Evolutionary conservation across 192 early-diverging fungal genomes (phyloP).

Genomic region (Haplosporangium gracile): DNA sequence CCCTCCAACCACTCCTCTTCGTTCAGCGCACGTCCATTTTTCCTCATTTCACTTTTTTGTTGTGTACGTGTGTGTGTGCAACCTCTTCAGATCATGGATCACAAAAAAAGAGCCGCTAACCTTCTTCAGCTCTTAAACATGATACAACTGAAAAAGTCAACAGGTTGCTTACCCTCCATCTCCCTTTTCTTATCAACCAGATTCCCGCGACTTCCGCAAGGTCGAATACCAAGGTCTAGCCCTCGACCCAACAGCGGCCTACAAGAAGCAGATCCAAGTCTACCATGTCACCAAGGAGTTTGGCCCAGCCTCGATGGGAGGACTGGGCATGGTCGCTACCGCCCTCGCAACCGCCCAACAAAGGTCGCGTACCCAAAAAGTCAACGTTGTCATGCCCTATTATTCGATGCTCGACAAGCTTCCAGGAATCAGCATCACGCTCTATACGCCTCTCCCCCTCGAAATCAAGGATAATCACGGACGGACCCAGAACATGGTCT

Average conservation of each 20-base stretch:
- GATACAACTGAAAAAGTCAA: slow-evolving; percentile 1
- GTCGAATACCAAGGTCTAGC: slow-evolving; percentile 60
- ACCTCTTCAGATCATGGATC: neutral
- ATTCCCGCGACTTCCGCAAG: slow-evolving; percentile 59
- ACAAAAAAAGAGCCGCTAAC: neutral
- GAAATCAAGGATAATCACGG: slow-evolving; percentile 57
- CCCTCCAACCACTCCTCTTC: neutral
- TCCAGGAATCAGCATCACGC: slow-evolving; percentile 35
- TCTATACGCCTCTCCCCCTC: slow-evolving; percentile 35
- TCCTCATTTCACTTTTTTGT: neutral
- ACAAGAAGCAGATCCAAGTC: slow-evolving; percentile 54
- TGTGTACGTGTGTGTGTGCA: neutral
- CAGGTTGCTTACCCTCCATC: neutral
- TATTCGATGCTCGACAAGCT: slow-evolving; percentile 60
- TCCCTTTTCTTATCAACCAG: slow-evolving; percentile 23
- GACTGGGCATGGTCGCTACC: slow-evolving; percentile 66
- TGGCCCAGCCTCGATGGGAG: slow-evolving; percentile 67
- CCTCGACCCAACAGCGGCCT: slow-evolving; percentile 30
- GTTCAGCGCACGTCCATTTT: neutral
- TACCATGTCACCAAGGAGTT: slow-evolving; percentile 74
- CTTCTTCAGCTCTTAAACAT: neutral
- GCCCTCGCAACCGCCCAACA: slow-evolving; percentile 63
- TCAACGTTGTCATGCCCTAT: slow-evolving; percentile 65
- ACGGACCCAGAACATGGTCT: slow-evolving; percentile 37
- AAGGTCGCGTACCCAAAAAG: slow-evolving; percentile 43